These are phyloP conservation scores for Oxyria digyna DNA, from an alignment of 148 eudicot genomes.

Conservation along the genomic window DNA sequence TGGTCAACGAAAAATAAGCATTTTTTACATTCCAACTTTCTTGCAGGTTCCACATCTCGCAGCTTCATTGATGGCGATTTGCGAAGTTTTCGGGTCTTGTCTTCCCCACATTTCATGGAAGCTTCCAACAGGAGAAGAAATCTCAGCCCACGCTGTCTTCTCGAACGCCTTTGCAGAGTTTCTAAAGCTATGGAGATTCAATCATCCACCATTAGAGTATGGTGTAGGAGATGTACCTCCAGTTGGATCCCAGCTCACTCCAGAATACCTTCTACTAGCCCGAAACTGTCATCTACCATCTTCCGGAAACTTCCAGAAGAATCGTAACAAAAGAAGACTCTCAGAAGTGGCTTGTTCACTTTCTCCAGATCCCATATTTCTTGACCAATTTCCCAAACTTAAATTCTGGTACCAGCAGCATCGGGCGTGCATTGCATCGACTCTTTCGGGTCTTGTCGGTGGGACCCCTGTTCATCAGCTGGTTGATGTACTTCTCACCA, in stretches of 20 bases:
- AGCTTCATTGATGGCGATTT: conserved; percentile 86
- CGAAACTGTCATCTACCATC: conserved; percentile 69
- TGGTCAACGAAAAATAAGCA: too few relatives aligned
- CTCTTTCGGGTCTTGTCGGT: conserved; percentile 72
- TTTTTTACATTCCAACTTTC: not conserved
- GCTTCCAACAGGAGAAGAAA: conserved; percentile 64
- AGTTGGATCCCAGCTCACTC: conserved; percentile 89
- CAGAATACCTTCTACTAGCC: conserved; percentile 67
- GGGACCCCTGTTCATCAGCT: conserved; percentile 74
- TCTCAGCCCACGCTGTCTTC: conserved; percentile 70
- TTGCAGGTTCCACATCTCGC: conserved; percentile 90
- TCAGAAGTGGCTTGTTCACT: conserved; percentile 46
- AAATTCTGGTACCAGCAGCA: conserved; percentile 91
- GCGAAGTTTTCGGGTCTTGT: conserved; percentile 90
- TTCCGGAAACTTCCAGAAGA: conserved; percentile 39
- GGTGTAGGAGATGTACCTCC: conserved; percentile 94
- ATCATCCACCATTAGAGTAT: conserved; percentile 78
- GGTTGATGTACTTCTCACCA: conserved; percentile 71
- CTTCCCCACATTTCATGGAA: conserved; percentile 63
- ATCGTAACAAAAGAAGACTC: conserved; percentile 42
- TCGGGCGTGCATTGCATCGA: conserved; percentile 82
- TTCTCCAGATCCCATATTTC: conserved; percentile 60
- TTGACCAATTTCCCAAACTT: conserved; percentile 76
- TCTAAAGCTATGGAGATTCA: conserved; percentile 89
- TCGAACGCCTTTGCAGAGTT: conserved; percentile 91